Conservation (phyloP, 2,329 filamentous ascomycete genomes). For the Sporothrix variecibatus region DNA sequence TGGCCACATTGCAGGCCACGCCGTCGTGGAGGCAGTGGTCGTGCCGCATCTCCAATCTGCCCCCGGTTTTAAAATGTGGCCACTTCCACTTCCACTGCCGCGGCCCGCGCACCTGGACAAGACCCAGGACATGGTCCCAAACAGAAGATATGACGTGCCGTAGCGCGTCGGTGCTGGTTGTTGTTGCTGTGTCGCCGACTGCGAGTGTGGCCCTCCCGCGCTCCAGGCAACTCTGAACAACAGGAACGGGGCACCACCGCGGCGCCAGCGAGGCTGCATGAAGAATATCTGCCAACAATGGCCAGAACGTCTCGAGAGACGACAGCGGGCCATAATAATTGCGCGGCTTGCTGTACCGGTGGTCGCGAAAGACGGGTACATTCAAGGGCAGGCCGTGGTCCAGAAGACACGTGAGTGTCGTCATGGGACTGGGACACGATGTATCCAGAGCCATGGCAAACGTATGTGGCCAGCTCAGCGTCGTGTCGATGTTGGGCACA, state of each 20-base stretch:
- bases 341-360: neutral
- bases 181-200: too few relatives aligned
- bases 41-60: conserved; percentile 1
- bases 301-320: conserved; percentile 14
- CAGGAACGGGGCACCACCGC: conserved; percentile 27
- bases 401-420: conserved; percentile 8
- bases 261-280: conserved; percentile 20
- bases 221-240: conserved; percentile 18
- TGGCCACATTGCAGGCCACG: conserved; percentile 23
- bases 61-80: too few relatives aligned
- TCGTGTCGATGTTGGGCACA: neutral
- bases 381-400: neutral
- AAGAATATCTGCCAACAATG: conserved; percentile 17
- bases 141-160: neutral
- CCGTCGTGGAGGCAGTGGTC: conserved; percentile 28
- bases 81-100: neutral
- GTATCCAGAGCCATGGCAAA: conserved; percentile 14
- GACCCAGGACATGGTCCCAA: conserved; percentile 20
- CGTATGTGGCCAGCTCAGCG: neutral
- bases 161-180: neutral
- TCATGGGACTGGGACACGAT: neutral
- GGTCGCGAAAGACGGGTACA: neutral
- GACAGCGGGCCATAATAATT: neutral
- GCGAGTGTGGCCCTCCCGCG: conserved; percentile 2
- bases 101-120: conserved; percentile 26